Evolutionary conservation across 768 basidiomycete species (phyloP).

Genomic region (Kwoniella mangroviensis): DNA sequence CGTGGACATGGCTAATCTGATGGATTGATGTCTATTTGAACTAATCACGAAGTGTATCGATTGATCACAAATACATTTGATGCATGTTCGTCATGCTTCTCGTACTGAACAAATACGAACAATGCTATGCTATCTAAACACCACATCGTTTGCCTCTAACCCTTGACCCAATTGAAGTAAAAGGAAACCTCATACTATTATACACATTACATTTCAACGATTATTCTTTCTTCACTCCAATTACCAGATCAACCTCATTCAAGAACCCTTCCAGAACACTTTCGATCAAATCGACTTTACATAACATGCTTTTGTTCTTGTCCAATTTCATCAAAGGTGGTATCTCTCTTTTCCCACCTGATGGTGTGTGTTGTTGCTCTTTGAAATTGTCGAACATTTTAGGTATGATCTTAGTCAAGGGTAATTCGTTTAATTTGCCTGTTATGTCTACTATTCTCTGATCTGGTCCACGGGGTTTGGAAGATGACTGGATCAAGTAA

Average conservation of each 20-base stretch:
- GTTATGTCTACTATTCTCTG: conserved; percentile 2
- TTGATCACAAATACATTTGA: too few species aligned
- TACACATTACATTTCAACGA: too few species aligned
- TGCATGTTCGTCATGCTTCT: background rate
- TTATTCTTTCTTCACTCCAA: background rate
- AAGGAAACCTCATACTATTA: too few species aligned
- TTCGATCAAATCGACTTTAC: conserved; percentile 20
- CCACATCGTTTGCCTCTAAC: too few species aligned
- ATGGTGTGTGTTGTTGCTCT: background rate
- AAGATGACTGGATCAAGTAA: conserved; percentile 27
- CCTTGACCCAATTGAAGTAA: too few species aligned
- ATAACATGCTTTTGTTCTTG: conserved; percentile 17
- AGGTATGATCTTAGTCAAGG: background rate
- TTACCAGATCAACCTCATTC: conserved; percentile 11
- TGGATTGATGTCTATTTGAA: too few species aligned
- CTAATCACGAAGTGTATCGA: too few species aligned
- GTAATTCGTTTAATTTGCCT: conserved; percentile 14
- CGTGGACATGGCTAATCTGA: too few species aligned
- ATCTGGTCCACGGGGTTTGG: conserved; percentile 19
- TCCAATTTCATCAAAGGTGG: conserved; percentile 28
- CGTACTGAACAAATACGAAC: background rate
- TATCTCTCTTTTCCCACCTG: conserved; percentile 5
- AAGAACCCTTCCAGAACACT: conserved; percentile 18
- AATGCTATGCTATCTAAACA: background rate
- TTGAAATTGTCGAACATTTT: conserved; percentile 5